These are phyloP conservation scores for Peronospora destructor DNA, from an alignment of 352 stramenopile genomes.

Conservation along the genomic window DNA sequence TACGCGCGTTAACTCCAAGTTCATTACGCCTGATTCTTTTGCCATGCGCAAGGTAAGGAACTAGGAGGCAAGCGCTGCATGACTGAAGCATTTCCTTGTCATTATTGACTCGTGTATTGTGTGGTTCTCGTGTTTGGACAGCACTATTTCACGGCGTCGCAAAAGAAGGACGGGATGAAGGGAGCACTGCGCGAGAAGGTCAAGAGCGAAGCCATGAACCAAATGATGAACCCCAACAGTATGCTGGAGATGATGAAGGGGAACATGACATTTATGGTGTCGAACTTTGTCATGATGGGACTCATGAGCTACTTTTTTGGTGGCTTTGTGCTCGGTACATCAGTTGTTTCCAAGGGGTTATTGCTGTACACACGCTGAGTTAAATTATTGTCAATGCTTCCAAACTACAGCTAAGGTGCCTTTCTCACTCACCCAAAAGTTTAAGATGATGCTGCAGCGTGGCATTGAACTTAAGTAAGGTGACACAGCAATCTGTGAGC, in stretches of 20 bases:
- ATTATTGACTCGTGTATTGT: conserved; percentile 2
- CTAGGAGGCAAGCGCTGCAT: background rate
- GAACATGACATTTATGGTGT: conserved; percentile 98
- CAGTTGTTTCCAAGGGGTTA: background rate
- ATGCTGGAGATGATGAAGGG: conserved; percentile 99
- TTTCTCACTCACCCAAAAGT: conserved; percentile 96
- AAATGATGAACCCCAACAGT: conserved; percentile 93
- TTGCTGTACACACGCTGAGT: background rate
- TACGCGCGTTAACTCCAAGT: conserved; percentile 86
- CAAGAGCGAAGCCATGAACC: conserved; percentile 86
- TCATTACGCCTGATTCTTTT: conserved; percentile 78
- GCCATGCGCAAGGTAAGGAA: conserved; percentile 75
- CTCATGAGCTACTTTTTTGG: conserved; percentile 98
- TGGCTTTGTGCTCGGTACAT: conserved; percentile 92
- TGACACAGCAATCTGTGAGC: background rate
- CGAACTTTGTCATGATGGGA: conserved; percentile 99
- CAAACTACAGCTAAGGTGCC: conserved; percentile 89
- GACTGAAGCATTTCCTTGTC: background rate
- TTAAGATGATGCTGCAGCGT: conserved; percentile 97
- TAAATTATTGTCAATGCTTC: background rate
- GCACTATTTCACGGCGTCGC: conserved; percentile 84
- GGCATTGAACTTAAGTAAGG: conserved; percentile 91
- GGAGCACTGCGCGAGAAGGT: conserved; percentile 83
- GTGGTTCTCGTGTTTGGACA: conserved; percentile 8
- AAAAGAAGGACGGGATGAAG: conserved; percentile 84